Percentiles rank a stretch among this genome's conserved stretches.
phyloP scores from a whole-genome alignment of 192 early-diverging fungal genomes.

The Mortierella alpina region DNA sequence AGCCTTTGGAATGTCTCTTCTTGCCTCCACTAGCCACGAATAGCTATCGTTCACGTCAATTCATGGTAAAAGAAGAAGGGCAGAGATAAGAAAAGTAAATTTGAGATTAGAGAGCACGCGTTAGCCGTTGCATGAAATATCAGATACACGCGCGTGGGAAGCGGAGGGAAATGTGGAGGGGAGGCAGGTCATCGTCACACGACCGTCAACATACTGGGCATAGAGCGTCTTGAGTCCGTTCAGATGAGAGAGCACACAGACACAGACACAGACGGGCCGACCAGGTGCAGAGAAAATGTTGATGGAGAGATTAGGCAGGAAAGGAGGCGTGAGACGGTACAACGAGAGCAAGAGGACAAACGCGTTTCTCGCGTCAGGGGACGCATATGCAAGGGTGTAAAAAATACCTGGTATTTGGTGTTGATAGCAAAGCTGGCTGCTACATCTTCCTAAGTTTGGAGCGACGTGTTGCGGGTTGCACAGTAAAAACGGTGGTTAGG shows the following conservation, averaged over 20 bases:
- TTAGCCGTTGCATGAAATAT: background rate
- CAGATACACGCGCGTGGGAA: too few relatives aligned
- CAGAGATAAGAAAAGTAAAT: background rate
- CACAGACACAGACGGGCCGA: background rate
- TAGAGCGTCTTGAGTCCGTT: conserved; percentile 26
- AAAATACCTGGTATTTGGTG: conserved; percentile 42
- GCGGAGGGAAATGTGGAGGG: too few relatives aligned
- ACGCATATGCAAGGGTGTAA: background rate
- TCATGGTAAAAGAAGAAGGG: background rate
- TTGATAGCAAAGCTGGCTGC: conserved; percentile 50
- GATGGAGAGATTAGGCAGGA: too few relatives aligned
- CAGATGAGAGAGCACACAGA: too few relatives aligned
- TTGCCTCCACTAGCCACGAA: conserved; percentile 49
- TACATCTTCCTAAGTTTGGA: conserved; percentile 31
- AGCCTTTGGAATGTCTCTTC: conserved; percentile 41
- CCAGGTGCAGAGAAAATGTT: background rate
- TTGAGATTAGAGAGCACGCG: background rate
- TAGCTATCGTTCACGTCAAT: conserved; percentile 11
- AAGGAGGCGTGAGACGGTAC: background rate
- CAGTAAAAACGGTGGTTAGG: background rate
- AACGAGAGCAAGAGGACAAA: background rate
- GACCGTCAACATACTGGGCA: conserved; percentile 32
- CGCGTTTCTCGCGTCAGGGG: background rate
- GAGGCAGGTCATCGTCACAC: background rate
- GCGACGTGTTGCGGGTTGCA: background rate